Evolutionary conservation across 139 green algal genomes (phyloP), one percentile per base, ranked within the genome.

Genomic region (Monoraphidium neglectum): DNA sequence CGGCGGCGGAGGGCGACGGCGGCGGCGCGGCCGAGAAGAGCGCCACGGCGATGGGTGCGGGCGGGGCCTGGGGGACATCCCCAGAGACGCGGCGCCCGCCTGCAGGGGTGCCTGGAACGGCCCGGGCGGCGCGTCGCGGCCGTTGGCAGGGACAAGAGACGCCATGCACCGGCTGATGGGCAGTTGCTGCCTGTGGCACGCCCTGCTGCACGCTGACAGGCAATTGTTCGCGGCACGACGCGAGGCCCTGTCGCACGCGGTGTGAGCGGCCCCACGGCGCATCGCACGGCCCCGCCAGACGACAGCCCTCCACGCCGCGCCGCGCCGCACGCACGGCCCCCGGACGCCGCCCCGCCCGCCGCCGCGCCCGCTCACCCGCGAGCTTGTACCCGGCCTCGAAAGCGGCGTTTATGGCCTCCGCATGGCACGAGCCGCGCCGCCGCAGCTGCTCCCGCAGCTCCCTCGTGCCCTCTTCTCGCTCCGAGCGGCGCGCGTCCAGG

Each of bases 381-480:
- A 38, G 8, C 54, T n/a, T 2, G 33, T 47, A 23, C 47, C 68
- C 5, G 28, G 36, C 15, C n/a, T n/a, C n/a, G n/a, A n/a, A n/a
- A n/a, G n/a, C n/a, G n/a, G n/a, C n/a, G n/a, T n/a, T n/a, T n/a
- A n/a, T n/a, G n/a, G 43, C 43, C 8, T 51, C 43, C 43, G 8
- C 59, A 2, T 30, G 37, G 36, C 40, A 53, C 54, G 28, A 40
- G 16, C 57, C 37, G 12, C 59, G 60, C 33, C 38, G 63, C 30
- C 54, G 66, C 46, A 79, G 38, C 24, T 40, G 63, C 12, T 35
- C 73, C 46, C 72, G 71, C 2, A 54, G 74, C 70, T 77, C 43
- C 3, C 80, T 74, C 13, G 70, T 79, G 16, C 70, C 81, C 28
- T 77, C 81, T 66, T 82, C 81, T 2, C 81, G 81, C 66, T 82